Conservation (phyloP, 2,329 filamentous ascomycete genomes). For the Aspergillus carbonarius region DNA sequence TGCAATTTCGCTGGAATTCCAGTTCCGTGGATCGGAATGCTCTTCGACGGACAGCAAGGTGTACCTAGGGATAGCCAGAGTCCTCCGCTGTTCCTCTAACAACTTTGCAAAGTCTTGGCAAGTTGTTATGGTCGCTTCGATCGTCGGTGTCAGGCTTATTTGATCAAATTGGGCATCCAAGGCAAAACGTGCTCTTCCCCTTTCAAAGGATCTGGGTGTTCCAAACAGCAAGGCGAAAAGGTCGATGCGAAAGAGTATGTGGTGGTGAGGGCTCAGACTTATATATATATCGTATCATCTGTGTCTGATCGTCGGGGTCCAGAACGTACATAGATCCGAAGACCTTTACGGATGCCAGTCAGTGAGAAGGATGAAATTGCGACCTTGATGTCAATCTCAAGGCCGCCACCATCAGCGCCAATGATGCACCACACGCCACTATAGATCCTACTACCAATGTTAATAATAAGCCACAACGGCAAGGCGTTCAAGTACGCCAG, state of each 20-base stretch:
- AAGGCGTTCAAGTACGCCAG: not conserved
- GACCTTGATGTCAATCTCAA: not conserved
- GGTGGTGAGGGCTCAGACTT: not conserved
- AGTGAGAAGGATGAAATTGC: not conserved
- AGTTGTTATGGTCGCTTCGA: no score
- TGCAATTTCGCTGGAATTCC: not conserved
- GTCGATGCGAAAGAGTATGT: not conserved
- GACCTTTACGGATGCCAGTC: not conserved
- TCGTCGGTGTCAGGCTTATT: no score
- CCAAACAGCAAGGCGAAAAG: not conserved
- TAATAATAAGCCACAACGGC: not conserved
- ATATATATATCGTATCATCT: not conserved
- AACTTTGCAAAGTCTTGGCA: no score
- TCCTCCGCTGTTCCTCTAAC: no score
- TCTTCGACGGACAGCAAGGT: no score
- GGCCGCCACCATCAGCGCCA: not conserved
- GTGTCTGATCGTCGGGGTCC: not conserved
- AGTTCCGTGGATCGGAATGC: no score
- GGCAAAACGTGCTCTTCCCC: no score
- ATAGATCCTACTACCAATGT: not conserved
- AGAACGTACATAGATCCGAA: not conserved
- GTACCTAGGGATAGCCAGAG: no score
- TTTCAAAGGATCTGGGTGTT: no score
- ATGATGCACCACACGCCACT: not conserved
- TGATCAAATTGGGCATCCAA: no score